Conservation (phyloP, 1,284 basidiomycete genomes). For the Cerrena zonata region DNA sequence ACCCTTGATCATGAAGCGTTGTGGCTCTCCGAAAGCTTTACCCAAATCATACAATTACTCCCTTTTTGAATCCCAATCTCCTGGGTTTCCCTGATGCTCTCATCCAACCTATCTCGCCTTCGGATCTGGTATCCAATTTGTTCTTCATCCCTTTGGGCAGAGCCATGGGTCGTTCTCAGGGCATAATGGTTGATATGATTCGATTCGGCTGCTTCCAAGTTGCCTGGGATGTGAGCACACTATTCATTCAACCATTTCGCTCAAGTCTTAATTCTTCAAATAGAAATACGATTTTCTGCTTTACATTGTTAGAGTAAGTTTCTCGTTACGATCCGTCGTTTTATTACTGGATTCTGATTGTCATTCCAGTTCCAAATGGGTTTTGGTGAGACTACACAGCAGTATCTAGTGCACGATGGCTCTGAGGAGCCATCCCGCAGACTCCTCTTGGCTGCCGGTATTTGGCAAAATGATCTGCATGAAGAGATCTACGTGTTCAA, state of each 20-base stretch:
- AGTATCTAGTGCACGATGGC: constrained; percentile 58
- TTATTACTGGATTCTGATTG: neutral
- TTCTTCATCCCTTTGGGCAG: constrained; percentile 46
- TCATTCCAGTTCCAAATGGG: constrained; percentile 39
- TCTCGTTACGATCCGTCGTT: neutral
- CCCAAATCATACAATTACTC: constrained; percentile 55
- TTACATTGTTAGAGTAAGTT: constrained; percentile 38
- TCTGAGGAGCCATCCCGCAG: constrained; percentile 47
- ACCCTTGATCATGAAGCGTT: constrained; percentile 30
- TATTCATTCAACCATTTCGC: neutral
- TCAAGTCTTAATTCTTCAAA: neutral
- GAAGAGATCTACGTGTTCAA: constrained; percentile 76
- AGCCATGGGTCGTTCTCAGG: constrained; percentile 38
- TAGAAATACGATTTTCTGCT: constrained; percentile 45
- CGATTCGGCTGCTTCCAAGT: constrained; percentile 51
- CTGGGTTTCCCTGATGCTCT: constrained; percentile 47
- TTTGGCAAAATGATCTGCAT: constrained; percentile 48
- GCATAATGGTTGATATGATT: constrained; percentile 46
- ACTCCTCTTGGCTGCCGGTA: constrained; percentile 49
- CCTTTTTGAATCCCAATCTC: constrained; percentile 42
- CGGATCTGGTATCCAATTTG: constrained; percentile 44
- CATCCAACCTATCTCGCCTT: constrained; percentile 41
- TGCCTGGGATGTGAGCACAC: constrained; percentile 51
- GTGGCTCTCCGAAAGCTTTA: constrained; percentile 51
- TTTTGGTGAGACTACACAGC: constrained; percentile 30